phyloP scores from a whole-genome alignment of 805 yeast genomes.

The Candida ortonii region DNA sequence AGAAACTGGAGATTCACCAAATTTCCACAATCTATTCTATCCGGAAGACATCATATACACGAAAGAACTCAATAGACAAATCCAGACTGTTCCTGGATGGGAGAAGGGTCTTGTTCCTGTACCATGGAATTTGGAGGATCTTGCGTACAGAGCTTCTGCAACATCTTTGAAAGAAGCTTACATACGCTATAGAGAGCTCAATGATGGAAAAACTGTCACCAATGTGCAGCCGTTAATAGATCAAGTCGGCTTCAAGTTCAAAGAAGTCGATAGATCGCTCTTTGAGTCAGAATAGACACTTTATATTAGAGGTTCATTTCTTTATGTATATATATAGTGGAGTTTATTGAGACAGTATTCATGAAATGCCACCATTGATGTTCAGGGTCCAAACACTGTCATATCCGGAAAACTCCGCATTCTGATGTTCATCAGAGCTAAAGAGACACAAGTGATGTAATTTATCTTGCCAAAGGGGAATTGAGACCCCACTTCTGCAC shows the following conservation, averaged over 20 bases:
- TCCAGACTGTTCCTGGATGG: constrained; percentile 20
- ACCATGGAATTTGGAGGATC: constrained; percentile 49
- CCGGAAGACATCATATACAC: constrained; percentile 61
- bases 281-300: no score
- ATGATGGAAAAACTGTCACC: constrained; percentile 31
- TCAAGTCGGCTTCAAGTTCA: constrained; percentile 14
- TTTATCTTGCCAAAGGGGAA: no score
- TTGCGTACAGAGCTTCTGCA: constrained; percentile 41
- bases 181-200: constrained; percentile 36
- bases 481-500: no score
- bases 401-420: no score
- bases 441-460: no score
- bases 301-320: no score
- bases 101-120: constrained; percentile 49
- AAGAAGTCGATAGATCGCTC: constrained; percentile 11
- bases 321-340: no score
- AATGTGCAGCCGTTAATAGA: constrained; percentile 9
- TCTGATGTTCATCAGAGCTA: no score
- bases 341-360: no score
- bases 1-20: constrained; percentile 43
- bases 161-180: constrained; percentile 47
- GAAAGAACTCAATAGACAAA: constrained; percentile 38
- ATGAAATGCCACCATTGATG: no score
- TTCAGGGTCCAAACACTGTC: no score
- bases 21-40: constrained; percentile 48